A percentile compares a stretch with the other conserved stretches of the same genome.
These are phyloP conservation scores for Monascus purpureus DNA, from an alignment of 495 filamentous ascomycete genomes.

Conservation along the genomic window DNA sequence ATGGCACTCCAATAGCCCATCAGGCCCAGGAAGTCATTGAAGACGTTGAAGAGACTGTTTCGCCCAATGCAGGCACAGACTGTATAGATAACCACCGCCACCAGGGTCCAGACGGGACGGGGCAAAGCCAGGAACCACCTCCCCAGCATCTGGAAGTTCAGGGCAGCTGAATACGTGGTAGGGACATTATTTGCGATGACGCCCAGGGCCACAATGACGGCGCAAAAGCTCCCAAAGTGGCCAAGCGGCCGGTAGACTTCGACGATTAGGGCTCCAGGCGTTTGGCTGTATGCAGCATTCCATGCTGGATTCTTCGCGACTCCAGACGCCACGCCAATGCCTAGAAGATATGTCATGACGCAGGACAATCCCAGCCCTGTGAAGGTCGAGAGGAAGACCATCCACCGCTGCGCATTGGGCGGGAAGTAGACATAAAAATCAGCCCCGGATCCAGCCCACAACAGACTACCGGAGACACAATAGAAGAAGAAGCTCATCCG, in stretches of 20 bases:
- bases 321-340: slow-evolving; percentile 51
- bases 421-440: slow-evolving; percentile 43
- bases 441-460: slow-evolving; percentile 31
- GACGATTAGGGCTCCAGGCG: slow-evolving; percentile 48
- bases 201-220: slow-evolving; percentile 47
- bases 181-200: slow-evolving; percentile 52
- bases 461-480: slow-evolving; percentile 38
- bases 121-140: slow-evolving; percentile 29
- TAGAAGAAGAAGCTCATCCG: slow-evolving; percentile 49
- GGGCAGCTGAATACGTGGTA: slow-evolving; percentile 44
- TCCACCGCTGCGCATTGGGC: slow-evolving; percentile 22
- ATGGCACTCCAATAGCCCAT: slow-evolving; percentile 49
- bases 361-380: slow-evolving; percentile 34
- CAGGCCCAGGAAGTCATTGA: slow-evolving; percentile 43
- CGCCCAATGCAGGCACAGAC: slow-evolving; percentile 40
- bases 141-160: slow-evolving; percentile 45
- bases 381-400: slow-evolving; percentile 26
- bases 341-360: slow-evolving; percentile 43
- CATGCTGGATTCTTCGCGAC: slow-evolving; percentile 32
- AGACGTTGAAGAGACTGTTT: slow-evolving; percentile 38
- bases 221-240: slow-evolving; percentile 49
- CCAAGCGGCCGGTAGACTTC: slow-evolving; percentile 41
- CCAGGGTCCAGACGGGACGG: slow-evolving; percentile 34
- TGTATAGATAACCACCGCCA: slow-evolving; percentile 38
- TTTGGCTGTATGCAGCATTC: slow-evolving; percentile 36